Conservation (phyloP, 2,329 filamentous ascomycete genomes). For the Alternaria metachromatica region DNA sequence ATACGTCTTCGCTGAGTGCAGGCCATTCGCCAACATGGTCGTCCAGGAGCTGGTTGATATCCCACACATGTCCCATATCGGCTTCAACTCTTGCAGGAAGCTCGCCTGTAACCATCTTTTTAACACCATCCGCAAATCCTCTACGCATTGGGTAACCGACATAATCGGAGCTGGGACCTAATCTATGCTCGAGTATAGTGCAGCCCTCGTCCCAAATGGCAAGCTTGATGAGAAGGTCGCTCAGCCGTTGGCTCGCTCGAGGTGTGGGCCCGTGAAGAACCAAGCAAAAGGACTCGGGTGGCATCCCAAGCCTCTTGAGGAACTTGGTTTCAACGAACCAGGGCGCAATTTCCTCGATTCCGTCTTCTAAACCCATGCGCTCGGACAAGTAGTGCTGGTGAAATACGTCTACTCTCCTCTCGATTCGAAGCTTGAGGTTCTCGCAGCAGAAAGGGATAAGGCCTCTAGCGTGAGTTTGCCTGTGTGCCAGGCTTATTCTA, state of each 20-base stretch:
- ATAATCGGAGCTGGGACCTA: neutral
- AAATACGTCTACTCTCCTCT: neutral
- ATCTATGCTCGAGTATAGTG: neutral
- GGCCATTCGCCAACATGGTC: neutral
- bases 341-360: neutral
- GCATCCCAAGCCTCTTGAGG: neutral
- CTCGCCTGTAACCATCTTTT: neutral
- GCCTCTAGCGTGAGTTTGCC: neutral
- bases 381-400: neutral
- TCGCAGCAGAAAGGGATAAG: neutral
- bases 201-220: constrained; percentile 1
- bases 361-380: neutral
- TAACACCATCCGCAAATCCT: neutral
- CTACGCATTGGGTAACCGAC: neutral
- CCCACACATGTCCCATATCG: neutral
- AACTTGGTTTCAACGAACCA: neutral
- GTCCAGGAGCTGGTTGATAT: neutral
- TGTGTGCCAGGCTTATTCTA: neutral
- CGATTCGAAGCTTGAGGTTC: neutral
- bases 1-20: neutral
- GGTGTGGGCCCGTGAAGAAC: neutral
- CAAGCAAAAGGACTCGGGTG: neutral
- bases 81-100: neutral
- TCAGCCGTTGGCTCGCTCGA: neutral
- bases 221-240: neutral